Percentiles rank a stretch among this genome's conserved stretches.
Conservation (phyloP, 768 basidiomycete genomes). For the Termitomyces sp. region DNA sequence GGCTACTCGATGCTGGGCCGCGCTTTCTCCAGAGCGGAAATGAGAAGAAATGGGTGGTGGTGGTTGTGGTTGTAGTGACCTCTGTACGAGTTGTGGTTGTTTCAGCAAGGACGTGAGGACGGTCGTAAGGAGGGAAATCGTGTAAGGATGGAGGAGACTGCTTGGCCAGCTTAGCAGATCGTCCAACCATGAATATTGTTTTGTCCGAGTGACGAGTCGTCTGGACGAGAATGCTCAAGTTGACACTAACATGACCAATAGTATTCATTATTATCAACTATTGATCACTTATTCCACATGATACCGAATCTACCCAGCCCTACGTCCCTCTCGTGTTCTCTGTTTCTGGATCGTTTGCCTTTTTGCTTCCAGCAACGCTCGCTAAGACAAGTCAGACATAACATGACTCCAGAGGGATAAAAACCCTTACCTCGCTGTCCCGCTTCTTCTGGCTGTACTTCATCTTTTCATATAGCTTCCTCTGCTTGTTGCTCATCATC, state of each 20-base stretch:
- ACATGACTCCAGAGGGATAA: neutral
- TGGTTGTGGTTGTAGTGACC: slow-evolving; percentile 41
- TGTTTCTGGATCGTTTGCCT: slow-evolving; percentile 51
- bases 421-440: slow-evolving; percentile 63
- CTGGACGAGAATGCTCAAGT: neutral
- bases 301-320: slow-evolving; percentile 1
- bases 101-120: slow-evolving; percentile 35
- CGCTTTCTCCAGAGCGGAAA: slow-evolving; percentile 62
- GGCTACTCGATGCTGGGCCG: slow-evolving; percentile 23
- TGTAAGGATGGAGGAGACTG: slow-evolving; percentile 6
- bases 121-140: slow-evolving; percentile 29
- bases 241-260: slow-evolving; percentile 5
- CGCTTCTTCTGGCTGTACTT: slow-evolving; percentile 80
- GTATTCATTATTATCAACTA: neutral
- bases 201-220: neutral
- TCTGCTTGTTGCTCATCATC: slow-evolving; percentile 95
- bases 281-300: slow-evolving; percentile 1
- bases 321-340: slow-evolving; percentile 30
- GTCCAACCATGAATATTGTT: slow-evolving; percentile 22
- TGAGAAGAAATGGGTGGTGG: slow-evolving; percentile 61
- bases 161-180: slow-evolving; percentile 10
- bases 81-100: slow-evolving; percentile 45
- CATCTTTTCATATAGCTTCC: slow-evolving; percentile 91
- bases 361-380: slow-evolving; percentile 54
- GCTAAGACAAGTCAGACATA: slow-evolving; percentile 34